Evolutionary conservation across 2,329 filamentous ascomycete genomes (phyloP).

Genomic region (Exophiala lecanii-corni): DNA sequence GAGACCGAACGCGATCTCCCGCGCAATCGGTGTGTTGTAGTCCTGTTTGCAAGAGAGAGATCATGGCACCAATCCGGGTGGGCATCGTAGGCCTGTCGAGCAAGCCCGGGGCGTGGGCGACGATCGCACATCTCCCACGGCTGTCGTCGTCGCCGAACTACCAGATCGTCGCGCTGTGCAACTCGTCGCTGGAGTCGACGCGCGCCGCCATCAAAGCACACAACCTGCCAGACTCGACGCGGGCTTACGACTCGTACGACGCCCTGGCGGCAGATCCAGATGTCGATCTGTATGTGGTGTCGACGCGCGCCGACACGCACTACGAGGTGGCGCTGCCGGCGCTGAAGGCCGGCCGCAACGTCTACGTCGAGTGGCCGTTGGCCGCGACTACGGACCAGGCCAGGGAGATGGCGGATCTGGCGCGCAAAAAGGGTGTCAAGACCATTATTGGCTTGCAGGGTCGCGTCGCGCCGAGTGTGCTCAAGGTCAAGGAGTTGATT

Average conservation of each 20-base stretch:
- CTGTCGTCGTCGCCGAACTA: conserved; percentile 46
- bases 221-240: conserved; percentile 38
- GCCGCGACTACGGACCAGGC: conserved; percentile 42
- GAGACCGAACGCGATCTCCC: too few relatives aligned
- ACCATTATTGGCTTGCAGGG: conserved; percentile 52
- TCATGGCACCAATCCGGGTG: conserved; percentile 50
- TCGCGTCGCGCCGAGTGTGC: conserved; percentile 40
- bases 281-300: conserved; percentile 53
- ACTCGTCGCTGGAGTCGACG: conserved; percentile 46
- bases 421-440: conserved; percentile 31
- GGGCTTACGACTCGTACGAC: conserved; percentile 49
- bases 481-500: conserved; percentile 45
- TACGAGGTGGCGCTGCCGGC: conserved; percentile 43
- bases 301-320: conserved; percentile 53
- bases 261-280: conserved; percentile 46
- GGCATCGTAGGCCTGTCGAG: conserved; percentile 57
- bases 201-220: conserved; percentile 42
- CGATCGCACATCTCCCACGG: conserved; percentile 55
- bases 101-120: conserved; percentile 52
- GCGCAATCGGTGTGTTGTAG: too few relatives aligned
- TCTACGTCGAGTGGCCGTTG: conserved; percentile 58
- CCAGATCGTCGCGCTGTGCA: conserved; percentile 50
- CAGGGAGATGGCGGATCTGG: conserved; percentile 38
- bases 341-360: conserved; percentile 48
- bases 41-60: not conserved